Evolutionary conservation across 257 asterid species (phyloP).

Genomic region (Handroanthus guayacan): DNA sequence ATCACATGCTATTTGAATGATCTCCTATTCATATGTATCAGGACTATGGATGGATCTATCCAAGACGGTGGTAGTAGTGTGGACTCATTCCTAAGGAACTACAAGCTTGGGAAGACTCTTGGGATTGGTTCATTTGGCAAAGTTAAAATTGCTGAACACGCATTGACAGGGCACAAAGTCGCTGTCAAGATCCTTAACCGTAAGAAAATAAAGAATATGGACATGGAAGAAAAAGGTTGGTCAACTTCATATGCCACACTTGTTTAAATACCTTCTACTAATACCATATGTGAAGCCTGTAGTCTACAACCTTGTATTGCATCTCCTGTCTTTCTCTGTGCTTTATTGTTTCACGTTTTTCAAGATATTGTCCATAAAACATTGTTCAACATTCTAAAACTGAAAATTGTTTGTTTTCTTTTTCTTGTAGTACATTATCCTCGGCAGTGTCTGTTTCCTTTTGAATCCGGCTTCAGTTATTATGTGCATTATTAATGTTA

Average conservation of each 20-base stretch:
- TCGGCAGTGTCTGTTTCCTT: not conserved
- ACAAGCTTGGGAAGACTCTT: slow-evolving; percentile 90
- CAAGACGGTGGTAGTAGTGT: slow-evolving; percentile 65
- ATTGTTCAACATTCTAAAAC: slow-evolving; percentile 2
- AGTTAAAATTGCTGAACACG: slow-evolving; percentile 90
- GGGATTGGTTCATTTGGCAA: slow-evolving; percentile 93
- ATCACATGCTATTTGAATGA: not conserved
- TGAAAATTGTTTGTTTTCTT: not conserved
- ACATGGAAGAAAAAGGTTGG: slow-evolving; percentile 94
- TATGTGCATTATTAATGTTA: not conserved
- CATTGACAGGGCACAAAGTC: slow-evolving; percentile 80
- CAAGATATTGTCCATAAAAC: not conserved
- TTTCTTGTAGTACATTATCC: not conserved
- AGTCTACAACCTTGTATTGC: not conserved
- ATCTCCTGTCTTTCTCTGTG: slow-evolving; percentile 13
- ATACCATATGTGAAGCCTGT: slow-evolving; percentile 25
- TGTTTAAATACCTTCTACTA: slow-evolving; percentile 41
- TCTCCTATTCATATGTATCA: slow-evolving; percentile 17
- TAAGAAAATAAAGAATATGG: slow-evolving; percentile 85
- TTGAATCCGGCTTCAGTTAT: not conserved
- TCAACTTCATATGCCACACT: slow-evolving; percentile 40
- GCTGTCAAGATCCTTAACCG: slow-evolving; percentile 94
- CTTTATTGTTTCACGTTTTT: slow-evolving; percentile 1
- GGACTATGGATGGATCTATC: slow-evolving; percentile 72
- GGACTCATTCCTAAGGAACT: slow-evolving; percentile 73